Evolutionary conservation across 345 rosid genomes (phyloP), one percentile per base, ranked within the genome.

Genomic region (Odontarrhena argentea): DNA sequence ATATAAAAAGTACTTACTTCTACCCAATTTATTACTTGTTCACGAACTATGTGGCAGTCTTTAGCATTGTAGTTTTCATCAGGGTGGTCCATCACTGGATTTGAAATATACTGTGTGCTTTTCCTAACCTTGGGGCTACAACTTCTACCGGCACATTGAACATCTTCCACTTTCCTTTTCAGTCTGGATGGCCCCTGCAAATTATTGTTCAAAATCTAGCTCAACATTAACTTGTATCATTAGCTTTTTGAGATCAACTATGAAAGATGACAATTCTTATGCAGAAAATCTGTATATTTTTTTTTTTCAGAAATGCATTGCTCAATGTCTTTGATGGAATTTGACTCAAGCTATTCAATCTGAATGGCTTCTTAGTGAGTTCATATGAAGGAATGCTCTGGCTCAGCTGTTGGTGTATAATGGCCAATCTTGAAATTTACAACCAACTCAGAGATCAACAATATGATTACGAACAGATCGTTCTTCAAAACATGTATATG

Each of bases 101-200:
- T 72, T 26, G 42, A 51, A 28, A 63, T 44, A 67, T 70, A 28
- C 12, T 65, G 70, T 40, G 55, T 52, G 54, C 67, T 65, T 68
- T 62, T 76, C 49, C 66, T 48, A 57, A 71, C 65, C 60, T 77
- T 57, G 48, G 77, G 82, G 64, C 68, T 68, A 65, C 46, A 55
- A 45, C 25, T 63, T 69, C 74, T 70, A 55, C 38, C 69, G 34
- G 58, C 59, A 70, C 46, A 54, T 57, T 67, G 72, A 61, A 34
- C 77, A 73, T 82, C 81, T 62, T 78, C 67, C 59, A 69, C 55
- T 64, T 79, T 75, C 81, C 91, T 85, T 88, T 86, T 84, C 69
- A 69, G 50, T 63, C 76, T 60, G 63, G 84, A 75, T 71, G 81
- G 67, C 24, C 55, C 69, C 79, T 65, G 70, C 63, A 70, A 69